Base-by-base conservation (phyloP, 1,284 basidiomycete species). In the Marasmius oreades region DNA sequence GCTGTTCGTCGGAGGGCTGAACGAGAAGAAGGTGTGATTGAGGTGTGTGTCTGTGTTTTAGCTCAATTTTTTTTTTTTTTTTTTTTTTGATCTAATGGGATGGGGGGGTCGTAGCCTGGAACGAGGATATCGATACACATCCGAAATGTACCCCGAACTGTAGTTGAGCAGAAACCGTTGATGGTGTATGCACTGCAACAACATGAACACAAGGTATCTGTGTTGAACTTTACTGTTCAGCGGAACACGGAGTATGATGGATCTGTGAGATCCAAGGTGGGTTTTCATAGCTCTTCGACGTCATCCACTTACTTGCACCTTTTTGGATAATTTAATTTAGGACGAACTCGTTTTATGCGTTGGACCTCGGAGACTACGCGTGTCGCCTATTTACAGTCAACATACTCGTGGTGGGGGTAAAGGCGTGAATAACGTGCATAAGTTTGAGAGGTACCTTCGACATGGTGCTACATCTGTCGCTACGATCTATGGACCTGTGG, bases 131-230 rank as follows among this genome's bases (percentile, higher is more conserved):
- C 86, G 0, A 64, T 96, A 8, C 79, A 84, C 63, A 67, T 97
- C 56, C 84, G 84, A 61, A 80, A 86, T 50, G 92, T 90, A 1
- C 90, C 93, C 0, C 73, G 74, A 61, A 81, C 83, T 42, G 80
- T 77, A 5, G 69, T 46, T 55, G 68, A 48, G 59, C 71, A 48
- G 4, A 69, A 77, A 2, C 89, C 90, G 0, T 77, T 96, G 62
- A 77, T 90, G 22, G 66, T 96, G 7, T 95, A 96, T 64, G 90
- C 90, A 2, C 78, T 99, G 42, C 76, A 96, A 55, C 88, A 94
- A 66, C 95, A 99, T 69, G 97, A 99, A 67, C 96, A 98, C 77
- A 99, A 99, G 75, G 88, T 91, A 64, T 90, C 94, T 6, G 92
- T 96, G 11, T 77, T 97, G 43, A 93, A 99, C 71, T 97, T 99